Percentiles rank a stretch among this genome's conserved stretches.
phyloP scores from a whole-genome alignment of 2,329 filamentous ascomycete genomes.

The Aspergillus tamarii region DNA sequence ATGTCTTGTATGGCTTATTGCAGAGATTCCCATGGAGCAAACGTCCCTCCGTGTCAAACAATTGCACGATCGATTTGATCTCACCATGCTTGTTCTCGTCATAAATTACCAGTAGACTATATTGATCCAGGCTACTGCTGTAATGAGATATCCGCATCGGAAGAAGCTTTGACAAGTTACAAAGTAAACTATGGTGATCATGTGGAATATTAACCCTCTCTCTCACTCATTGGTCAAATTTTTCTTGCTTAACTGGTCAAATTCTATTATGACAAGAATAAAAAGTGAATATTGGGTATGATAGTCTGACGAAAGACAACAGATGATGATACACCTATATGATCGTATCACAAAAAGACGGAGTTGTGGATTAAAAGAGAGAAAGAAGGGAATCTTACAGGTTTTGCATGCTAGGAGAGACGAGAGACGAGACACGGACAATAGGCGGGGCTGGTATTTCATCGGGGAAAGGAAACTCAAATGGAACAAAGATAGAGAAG shows the following conservation, averaged over 20 bases:
- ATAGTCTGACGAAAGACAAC: slow-evolving; percentile 22
- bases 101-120: not conserved
- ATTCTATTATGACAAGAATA: slow-evolving; percentile 12
- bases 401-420: slow-evolving; percentile 12
- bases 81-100: slow-evolving; percentile 7
- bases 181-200: not conserved
- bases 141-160: not conserved
- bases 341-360: slow-evolving; percentile 18
- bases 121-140: too few species aligned
- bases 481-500: slow-evolving; percentile 12
- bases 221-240: not conserved
- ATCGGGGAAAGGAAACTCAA: slow-evolving; percentile 12
- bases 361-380: not conserved
- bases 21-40: slow-evolving; percentile 40
- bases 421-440: slow-evolving; percentile 11
- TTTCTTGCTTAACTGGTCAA: not conserved
- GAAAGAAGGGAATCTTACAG: slow-evolving; percentile 10
- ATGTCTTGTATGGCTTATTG: slow-evolving; percentile 26
- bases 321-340: slow-evolving; percentile 33
- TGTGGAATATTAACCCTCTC: not conserved
- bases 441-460: slow-evolving; percentile 3
- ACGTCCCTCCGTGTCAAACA: slow-evolving; percentile 33
- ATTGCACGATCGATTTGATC: slow-evolving; percentile 38
- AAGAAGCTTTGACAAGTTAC: not conserved
- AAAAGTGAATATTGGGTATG: slow-evolving; percentile 24